These are phyloP conservation scores for Hypoxylon trugodes DNA, from an alignment of 495 filamentous ascomycete genomes.

Conservation along the genomic window DNA sequence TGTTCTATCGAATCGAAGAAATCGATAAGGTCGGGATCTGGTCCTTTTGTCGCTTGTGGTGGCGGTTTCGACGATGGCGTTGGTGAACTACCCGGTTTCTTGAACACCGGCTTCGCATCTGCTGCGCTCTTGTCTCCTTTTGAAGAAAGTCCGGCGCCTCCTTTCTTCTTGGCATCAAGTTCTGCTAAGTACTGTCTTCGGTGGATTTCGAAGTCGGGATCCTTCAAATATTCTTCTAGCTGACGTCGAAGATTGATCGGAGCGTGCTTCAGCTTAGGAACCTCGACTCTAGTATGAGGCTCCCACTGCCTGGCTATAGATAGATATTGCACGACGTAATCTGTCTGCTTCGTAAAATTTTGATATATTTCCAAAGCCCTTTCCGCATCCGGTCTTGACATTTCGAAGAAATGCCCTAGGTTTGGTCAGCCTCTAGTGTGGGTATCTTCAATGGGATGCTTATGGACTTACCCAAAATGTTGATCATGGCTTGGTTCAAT, in stretches of 20 bases:
- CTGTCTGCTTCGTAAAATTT: conserved; percentile 90
- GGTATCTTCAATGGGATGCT: neutral
- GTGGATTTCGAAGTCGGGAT: conserved; percentile 95
- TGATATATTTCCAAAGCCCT: conserved; percentile 93
- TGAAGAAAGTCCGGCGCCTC: conserved; percentile 46
- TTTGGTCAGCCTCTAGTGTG: conserved; percentile 18
- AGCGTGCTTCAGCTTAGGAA: conserved; percentile 97
- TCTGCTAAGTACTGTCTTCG: conserved; percentile 88
- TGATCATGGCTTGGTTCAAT: conserved; percentile 97
- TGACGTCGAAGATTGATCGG: conserved; percentile 88
- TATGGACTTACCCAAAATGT: conserved; percentile 78
- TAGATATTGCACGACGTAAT: conserved; percentile 89
- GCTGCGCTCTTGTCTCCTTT: conserved; percentile 48
- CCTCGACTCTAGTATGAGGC: conserved; percentile 88
- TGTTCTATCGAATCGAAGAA: conserved; percentile 98
- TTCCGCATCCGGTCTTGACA: conserved; percentile 93
- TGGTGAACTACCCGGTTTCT: conserved; percentile 41
- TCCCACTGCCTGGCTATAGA: conserved; percentile 88
- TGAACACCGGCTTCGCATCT: conserved; percentile 50
- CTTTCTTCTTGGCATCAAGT: conserved; percentile 80
- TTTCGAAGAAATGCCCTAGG: conserved; percentile 95
- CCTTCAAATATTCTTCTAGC: conserved; percentile 93
- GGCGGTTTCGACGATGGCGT: conserved; percentile 25
- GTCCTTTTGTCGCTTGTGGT: conserved; percentile 61
- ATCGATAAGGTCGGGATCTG: conserved; percentile 88